These are phyloP conservation scores for Tuctoria greenei DNA, from an alignment of 176 grass and related monocot species.

Conservation along the genomic window DNA sequence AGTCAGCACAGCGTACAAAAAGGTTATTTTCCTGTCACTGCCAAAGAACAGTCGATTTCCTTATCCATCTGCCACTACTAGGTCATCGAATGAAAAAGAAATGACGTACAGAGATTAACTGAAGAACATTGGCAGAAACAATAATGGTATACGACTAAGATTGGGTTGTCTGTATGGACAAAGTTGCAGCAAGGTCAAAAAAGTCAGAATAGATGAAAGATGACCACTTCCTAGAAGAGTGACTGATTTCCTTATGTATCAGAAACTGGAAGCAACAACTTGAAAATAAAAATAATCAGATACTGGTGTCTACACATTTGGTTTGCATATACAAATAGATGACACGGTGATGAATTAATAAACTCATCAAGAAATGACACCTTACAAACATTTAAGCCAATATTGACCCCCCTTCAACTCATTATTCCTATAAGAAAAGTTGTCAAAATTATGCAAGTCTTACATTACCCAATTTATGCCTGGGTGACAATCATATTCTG, in stretches of 20 bases:
- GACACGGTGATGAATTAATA: background rate
- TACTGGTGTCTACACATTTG: background rate
- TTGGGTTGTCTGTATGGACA: constrained; percentile 11
- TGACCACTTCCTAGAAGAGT: constrained; percentile 5
- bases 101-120: background rate
- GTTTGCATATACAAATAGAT: background rate
- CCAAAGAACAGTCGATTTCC: constrained; percentile 4
- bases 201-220: constrained; percentile 25
- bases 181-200: background rate
- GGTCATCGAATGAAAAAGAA: background rate
- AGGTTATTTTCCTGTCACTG: background rate
- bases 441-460: background rate
- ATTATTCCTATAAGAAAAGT: background rate
- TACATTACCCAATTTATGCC: constrained; percentile 14
- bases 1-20: background rate
- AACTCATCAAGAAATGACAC: background rate
- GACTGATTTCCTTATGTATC: background rate
- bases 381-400: constrained; percentile 4
- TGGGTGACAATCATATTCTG: background rate
- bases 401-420: background rate
- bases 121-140: background rate
- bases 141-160: background rate
- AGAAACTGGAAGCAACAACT: background rate
- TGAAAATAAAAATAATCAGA: background rate
- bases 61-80: constrained; percentile 12